Percentiles rank a stretch among this genome's conserved stretches.
These are phyloP conservation scores for Tardiomyces blankii DNA, from an alignment of 1,139 yeast species.

Conservation along the genomic window DNA sequence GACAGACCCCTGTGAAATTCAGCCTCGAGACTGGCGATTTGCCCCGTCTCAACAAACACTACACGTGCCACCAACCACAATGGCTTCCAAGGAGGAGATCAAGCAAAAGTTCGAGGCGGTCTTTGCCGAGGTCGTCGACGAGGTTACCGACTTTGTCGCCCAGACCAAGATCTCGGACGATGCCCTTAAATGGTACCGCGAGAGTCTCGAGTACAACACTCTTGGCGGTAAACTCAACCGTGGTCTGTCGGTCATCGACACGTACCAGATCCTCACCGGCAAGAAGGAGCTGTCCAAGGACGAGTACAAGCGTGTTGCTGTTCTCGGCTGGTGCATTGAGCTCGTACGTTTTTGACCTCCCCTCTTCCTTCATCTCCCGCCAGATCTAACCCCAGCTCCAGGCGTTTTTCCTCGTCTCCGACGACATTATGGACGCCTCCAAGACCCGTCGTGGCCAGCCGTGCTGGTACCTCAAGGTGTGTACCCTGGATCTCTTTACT, in stretches of 20 bases:
- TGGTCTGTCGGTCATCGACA: constrained; percentile 91
- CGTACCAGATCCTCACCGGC: constrained; percentile 70
- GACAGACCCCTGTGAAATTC: no score
- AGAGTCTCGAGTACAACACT: constrained; percentile 63
- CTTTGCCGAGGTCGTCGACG: constrained; percentile 72
- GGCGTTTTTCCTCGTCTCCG: constrained; percentile 95
- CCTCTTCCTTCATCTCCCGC: neutral
- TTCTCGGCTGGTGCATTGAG: constrained; percentile 95
- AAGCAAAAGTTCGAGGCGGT: constrained; percentile 51
- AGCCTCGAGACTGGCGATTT: no score
- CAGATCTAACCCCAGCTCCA: constrained; percentile 36
- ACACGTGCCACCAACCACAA: neutral
- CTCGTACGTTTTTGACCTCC: constrained; percentile 22
- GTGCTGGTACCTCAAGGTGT: constrained; percentile 68
- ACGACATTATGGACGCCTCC: constrained; percentile 97
- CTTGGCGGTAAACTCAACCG: constrained; percentile 97
- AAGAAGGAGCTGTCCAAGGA: constrained; percentile 48
- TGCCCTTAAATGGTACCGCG: constrained; percentile 79
- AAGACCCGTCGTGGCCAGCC: constrained; percentile 98
- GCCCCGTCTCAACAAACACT: no score
- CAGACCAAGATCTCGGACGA: constrained; percentile 76
- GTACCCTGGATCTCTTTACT: no score
- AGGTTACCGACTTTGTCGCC: constrained; percentile 50
- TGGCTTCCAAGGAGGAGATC: neutral
- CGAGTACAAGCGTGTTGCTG: constrained; percentile 76